Conservation (phyloP, 495 filamentous ascomycete genomes). For the Acidomyces sp. region DNA sequence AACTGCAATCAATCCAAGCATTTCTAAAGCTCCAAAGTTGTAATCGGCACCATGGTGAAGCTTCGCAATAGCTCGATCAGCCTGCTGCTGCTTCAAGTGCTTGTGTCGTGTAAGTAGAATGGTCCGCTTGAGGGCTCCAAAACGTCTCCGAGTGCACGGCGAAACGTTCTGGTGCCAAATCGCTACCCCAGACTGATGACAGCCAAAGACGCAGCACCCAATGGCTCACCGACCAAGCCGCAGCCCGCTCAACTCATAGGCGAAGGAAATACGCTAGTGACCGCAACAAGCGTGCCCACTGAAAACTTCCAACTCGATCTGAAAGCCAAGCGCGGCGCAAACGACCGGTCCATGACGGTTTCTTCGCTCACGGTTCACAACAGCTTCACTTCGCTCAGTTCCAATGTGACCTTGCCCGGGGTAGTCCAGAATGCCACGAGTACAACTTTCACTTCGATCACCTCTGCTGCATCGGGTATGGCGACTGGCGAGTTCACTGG, state of each 20-base stretch:
- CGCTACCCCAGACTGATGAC: background rate
- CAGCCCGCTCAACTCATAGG: background rate
- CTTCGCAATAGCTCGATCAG: background rate
- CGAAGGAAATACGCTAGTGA: background rate
- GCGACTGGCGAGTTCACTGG: constrained; percentile 5
- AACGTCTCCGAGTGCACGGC: background rate
- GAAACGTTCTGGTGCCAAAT: background rate
- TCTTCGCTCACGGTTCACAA: background rate
- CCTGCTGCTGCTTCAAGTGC: background rate
- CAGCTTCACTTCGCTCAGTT: constrained; percentile 2
- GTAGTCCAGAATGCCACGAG: background rate
- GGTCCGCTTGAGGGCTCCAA: background rate
- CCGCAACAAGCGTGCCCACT: background rate
- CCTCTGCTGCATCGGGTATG: constrained; percentile 1
- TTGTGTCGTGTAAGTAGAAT: background rate
- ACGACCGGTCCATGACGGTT: background rate
- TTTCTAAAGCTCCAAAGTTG: background rate
- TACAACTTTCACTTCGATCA: background rate
- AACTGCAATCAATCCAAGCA: background rate
- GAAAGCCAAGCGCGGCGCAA: background rate
- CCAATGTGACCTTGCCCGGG: background rate
- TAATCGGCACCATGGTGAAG: background rate
- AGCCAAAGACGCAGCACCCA: constrained; percentile 1
- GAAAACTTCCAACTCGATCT: constrained; percentile 1
- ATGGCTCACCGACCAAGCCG: background rate